Percentiles rank a stretch among this genome's conserved stretches.
phyloP scores from a whole-genome alignment of 805 yeast genomes.

The Ogataea siamensis region DNA sequence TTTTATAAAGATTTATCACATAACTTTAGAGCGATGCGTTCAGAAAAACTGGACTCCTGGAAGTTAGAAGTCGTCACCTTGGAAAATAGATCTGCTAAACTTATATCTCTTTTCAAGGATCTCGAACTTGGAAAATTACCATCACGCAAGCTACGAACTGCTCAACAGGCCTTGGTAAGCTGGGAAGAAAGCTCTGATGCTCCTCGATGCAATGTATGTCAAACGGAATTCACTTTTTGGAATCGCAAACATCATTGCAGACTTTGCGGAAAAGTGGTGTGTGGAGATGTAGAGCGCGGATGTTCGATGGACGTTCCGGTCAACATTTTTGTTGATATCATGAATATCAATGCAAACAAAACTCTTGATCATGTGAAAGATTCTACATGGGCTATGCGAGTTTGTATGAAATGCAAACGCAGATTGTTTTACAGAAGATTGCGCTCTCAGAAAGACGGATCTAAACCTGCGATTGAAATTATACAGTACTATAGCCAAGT shows the following conservation, averaged over 20 bases:
- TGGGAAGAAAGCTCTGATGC: constrained; percentile 63
- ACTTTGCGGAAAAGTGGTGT: constrained; percentile 78
- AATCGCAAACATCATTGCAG: constrained; percentile 88
- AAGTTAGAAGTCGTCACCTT: constrained; percentile 54
- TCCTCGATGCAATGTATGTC: constrained; percentile 63
- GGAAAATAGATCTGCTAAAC: constrained; percentile 57
- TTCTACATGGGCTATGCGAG: constrained; percentile 26
- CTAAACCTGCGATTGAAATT: constrained; percentile 35
- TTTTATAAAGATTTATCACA: constrained; percentile 42
- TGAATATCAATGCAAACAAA: constrained; percentile 28
- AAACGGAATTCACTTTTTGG: constrained; percentile 49
- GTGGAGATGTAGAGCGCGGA: constrained; percentile 58
- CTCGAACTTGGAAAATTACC: constrained; percentile 13
- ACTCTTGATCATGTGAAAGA: constrained; percentile 5
- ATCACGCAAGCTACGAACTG: constrained; percentile 24
- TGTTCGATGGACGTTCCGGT: constrained; percentile 78
- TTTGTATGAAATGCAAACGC: constrained; percentile 71
- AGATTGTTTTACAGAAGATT: constrained; percentile 56
- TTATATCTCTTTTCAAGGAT: constrained; percentile 25
- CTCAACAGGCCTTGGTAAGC: constrained; percentile 49
- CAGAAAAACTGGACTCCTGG: constrained; percentile 42
- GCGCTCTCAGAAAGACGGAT: constrained; percentile 39
- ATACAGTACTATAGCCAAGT: constrained; percentile 37
- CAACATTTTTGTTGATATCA: constrained; percentile 37
- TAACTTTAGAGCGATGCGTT: constrained; percentile 43